Evolutionary conservation across 352 stramenopile genomes (phyloP).

Genomic region (Phytophthora citricola): DNA sequence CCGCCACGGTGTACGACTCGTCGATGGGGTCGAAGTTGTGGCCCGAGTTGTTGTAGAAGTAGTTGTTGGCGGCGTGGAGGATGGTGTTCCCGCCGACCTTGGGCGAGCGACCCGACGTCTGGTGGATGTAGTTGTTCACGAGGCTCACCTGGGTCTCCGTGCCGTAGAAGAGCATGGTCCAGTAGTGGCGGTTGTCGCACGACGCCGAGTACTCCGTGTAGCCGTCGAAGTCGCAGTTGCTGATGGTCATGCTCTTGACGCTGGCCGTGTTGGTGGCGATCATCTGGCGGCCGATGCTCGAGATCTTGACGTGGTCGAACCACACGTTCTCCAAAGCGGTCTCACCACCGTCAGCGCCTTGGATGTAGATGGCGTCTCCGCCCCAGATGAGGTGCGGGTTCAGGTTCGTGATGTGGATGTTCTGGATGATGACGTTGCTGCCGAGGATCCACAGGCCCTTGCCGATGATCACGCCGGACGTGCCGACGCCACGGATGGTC

Average conservation of each 20-base stretch:
- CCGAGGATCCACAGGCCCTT: not conserved
- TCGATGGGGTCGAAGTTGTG: conserved; percentile 1
- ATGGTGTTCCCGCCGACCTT: conserved; percentile 31
- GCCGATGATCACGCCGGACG: not conserved
- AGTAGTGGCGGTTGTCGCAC: conserved; percentile 42
- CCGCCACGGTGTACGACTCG: not conserved
- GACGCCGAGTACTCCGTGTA: not conserved
- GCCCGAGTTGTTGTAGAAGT: conserved; percentile 1
- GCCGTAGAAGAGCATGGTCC: conserved; percentile 53
- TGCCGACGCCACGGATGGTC: not conserved
- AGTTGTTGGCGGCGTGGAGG: not conserved
- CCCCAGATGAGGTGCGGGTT: not conserved
- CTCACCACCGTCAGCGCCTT: too few species aligned
- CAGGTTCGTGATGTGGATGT: conserved; percentile 1
- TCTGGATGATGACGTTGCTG: not conserved
- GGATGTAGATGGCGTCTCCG: too few species aligned
- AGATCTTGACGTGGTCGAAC: too few species aligned
- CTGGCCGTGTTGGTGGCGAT: not conserved
- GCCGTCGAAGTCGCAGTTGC: not conserved
- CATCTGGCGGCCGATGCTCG: too few species aligned
- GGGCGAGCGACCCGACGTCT: conserved; percentile 35
- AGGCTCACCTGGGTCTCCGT: conserved; percentile 43
- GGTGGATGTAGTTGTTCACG: conserved; percentile 28
- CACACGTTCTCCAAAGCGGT: too few species aligned
- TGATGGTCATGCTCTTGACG: conserved; percentile 2